Evolutionary conservation across 805 yeast species (phyloP).

Genomic region (Debaryomyces tyrocola): DNA sequence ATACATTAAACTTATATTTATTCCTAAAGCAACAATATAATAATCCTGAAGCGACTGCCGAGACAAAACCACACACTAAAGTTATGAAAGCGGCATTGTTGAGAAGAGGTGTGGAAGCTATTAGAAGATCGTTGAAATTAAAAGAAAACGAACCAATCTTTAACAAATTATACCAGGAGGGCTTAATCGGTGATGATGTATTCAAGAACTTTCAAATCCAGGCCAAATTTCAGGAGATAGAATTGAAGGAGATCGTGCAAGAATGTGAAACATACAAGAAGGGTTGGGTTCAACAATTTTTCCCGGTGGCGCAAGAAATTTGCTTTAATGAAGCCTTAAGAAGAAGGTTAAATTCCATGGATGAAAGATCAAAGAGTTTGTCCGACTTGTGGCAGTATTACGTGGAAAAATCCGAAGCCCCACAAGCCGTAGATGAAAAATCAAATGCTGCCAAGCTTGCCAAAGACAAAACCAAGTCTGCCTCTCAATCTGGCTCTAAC

Average conservation of each 20-base stretch:
- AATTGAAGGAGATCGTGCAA: slow-evolving; percentile 68
- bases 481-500: slow-evolving; percentile 3
- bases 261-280: slow-evolving; percentile 74
- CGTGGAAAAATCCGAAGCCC: slow-evolving; percentile 15
- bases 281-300: slow-evolving; percentile 78
- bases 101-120: slow-evolving; percentile 76
- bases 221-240: slow-evolving; percentile 75
- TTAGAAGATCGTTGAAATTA: slow-evolving; percentile 78
- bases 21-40: slow-evolving; percentile 51
- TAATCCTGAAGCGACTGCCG: slow-evolving; percentile 39
- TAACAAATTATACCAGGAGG: slow-evolving; percentile 74
- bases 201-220: slow-evolving; percentile 79
- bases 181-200: slow-evolving; percentile 88
- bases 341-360: slow-evolving; percentile 60
- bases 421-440: slow-evolving; percentile 5
- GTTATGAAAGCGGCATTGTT: slow-evolving; percentile 62
- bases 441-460: neutral
- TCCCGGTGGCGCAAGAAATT: slow-evolving; percentile 81
- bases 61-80: slow-evolving; percentile 67
- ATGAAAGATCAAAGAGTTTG: slow-evolving; percentile 34
- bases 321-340: slow-evolving; percentile 90
- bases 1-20: slow-evolving; percentile 61
- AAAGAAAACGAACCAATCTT: slow-evolving; percentile 76
- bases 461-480: neutral
- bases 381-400: slow-evolving; percentile 35